Evolutionary conservation across 768 basidiomycete species (phyloP), one percentile per base, ranked within the genome.

Genomic region (Auriscalpium vulgare): DNA sequence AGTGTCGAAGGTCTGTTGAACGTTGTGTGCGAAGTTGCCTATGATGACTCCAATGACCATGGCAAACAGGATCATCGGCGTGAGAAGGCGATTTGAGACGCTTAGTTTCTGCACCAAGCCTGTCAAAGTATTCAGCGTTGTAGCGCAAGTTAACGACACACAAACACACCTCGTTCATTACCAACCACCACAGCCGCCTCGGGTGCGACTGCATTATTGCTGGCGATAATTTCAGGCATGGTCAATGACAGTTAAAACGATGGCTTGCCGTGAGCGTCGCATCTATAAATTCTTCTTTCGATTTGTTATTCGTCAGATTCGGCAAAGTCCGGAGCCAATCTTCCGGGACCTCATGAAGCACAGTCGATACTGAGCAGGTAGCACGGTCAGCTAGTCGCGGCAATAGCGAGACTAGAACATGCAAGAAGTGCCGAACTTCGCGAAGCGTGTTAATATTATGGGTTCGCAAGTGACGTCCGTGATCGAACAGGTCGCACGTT

Each of bases 41-140:
- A 93, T 81, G 50, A 91, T 66, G 5, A 90, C 83, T 1, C 88
- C 89, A 17, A 85, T 59, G 51, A 91, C 78, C 90, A 92, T 92
- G 29, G 75, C 77, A 0, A 87, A 23, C 3, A 93, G 72, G 35
- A 92, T 84, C 40, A 82, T 72, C 0, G 85, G 78, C 0, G 85
- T 82, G 34, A 89, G 72, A 6, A 85, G 72, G 16, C 81, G 76
- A 62, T 90, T 87, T 3, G 81, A 67, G 29, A 80, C 66, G 43
- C 77, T 67, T 0, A 86, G 71, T 13, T 21, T 23, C 52, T 46
- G 43, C 38, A 53, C 35, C 17, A 45, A 40, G 17, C 34, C 44
- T 52, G 48, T 49, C 29, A 29, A 7, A 29, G 29, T 4, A 29
- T 29, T 29, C 29, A 29, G 29, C 29, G 29, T 5, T 29, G 29